phyloP scores from a whole-genome alignment of 148 eudicot species.

The Chenopodium formosanum region DNA sequence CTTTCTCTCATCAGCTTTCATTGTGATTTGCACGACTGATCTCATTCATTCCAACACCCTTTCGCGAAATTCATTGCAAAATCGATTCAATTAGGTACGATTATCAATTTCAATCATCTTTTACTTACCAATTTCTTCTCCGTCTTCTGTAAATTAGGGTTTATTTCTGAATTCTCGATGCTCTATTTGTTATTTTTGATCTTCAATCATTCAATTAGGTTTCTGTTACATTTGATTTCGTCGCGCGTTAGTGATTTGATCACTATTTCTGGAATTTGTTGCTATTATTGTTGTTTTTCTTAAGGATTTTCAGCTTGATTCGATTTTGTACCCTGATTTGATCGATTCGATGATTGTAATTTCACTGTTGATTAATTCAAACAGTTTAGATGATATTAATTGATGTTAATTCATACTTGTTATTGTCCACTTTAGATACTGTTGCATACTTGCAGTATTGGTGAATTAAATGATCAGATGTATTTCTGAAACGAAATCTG shows the following conservation, averaged over 20 bases:
- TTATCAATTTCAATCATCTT: background rate
- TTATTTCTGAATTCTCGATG: background rate
- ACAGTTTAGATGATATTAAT: constrained; percentile 3
- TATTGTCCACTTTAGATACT: background rate
- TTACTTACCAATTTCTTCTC: background rate
- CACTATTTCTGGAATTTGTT: background rate
- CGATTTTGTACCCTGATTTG: constrained; percentile 2
- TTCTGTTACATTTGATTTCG: background rate
- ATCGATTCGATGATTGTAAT: background rate
- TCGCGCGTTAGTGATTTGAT: background rate
- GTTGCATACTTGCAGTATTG: background rate
- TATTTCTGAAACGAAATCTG: background rate
- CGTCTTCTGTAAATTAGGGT: background rate
- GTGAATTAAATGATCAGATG: background rate
- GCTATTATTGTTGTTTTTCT: background rate
- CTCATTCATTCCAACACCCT: background rate
- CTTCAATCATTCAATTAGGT: background rate
- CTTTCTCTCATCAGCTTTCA: background rate
- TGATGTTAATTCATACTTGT: background rate
- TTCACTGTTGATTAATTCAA: background rate
- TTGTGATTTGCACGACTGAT: constrained; percentile 19
- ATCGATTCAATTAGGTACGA: background rate
- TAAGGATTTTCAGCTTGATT: background rate
- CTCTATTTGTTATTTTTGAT: background rate
- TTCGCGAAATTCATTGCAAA: background rate